Base-by-base conservation (phyloP, 2,329 filamentous ascomycete genomes). In the Ascomycota sp. region DNA sequence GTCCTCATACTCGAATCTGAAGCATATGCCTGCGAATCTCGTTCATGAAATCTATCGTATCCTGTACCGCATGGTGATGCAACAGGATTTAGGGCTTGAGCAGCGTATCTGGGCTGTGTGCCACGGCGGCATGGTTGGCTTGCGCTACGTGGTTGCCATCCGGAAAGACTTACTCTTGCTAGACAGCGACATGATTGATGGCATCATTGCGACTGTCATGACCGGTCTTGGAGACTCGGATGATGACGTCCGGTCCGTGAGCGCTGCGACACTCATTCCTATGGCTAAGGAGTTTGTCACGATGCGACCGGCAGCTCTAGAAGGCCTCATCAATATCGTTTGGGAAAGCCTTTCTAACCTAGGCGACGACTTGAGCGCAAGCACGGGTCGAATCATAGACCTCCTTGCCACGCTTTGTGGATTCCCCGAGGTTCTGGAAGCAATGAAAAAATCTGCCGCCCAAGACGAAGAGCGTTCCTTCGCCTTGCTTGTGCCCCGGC, bases 331-430 rank as follows among this genome's bases (percentile, higher is more conserved):
- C 50, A 76, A 79, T 45, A 92, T 95, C 34, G 85, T 98, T 20
- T 98, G 89, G 89, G 80, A 92, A 45, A 95, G 89, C 56, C 61
- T 98, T 17, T 92, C 86, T 4, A 91, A 92, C 47, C 61, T 98
- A n/a, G 85, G 86, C 38, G 89, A 98, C 47, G 89, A 98, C 46
- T 63, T 98, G 12, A 95, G 85, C 49, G 89, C 89, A 4, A 95
- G 89, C 49, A 98, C 91, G 8, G 89, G 89, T 28, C 91, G 83
- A 33, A 92, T 98, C 32, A 98, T 98, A 91, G 91, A 98, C 50
- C 67, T 98, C 25, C 64, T 98, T 12, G 89, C 91, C 10, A 95
- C 89, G 35, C 69, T 98, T 2, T 98, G 89, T 56, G 78, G 83
- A 37, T 98, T 94, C 57, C 80, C 80, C 1, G 71, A 93, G 54